These are phyloP conservation scores for Gnetum montanum DNA, from an alignment of 75 land plant species.

Conservation along the genomic window DNA sequence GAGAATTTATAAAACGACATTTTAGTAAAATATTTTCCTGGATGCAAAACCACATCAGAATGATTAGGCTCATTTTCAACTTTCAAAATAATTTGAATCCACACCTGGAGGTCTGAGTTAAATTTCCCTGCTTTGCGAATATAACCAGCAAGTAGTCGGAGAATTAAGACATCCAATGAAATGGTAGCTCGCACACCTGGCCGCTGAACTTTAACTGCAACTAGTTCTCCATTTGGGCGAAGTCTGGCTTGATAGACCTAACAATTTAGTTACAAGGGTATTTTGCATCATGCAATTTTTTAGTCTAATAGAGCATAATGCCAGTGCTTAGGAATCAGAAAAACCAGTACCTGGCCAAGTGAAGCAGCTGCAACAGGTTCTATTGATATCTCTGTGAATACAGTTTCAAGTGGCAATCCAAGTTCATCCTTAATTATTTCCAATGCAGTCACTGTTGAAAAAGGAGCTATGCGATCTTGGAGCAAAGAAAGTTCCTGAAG, in stretches of 20 bases:
- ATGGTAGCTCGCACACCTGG: slow-evolving; percentile 95
- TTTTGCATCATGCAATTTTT: too few species aligned
- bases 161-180: slow-evolving; percentile 68
- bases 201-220: slow-evolving; percentile 96
- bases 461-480: slow-evolving; percentile 90
- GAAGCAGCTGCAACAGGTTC: slow-evolving; percentile 94
- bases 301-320: not conserved
- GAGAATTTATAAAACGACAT: not conserved
- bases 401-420: slow-evolving; percentile 53
- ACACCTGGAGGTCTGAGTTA: slow-evolving; percentile 95
- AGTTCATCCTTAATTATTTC: slow-evolving; percentile 78
- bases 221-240: slow-evolving; percentile 49
- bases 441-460: slow-evolving; percentile 72
- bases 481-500: slow-evolving; percentile 75
- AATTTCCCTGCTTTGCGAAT: slow-evolving; percentile 43
- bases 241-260: slow-evolving; percentile 96
- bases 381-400: slow-evolving; percentile 86
- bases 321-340: not conserved
- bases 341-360: slow-evolving; percentile 75
- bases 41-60: too few species aligned
- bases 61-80: too few species aligned
- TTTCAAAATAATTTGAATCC: too few species aligned
- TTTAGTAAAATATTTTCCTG: not conserved
- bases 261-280: not conserved
- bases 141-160: slow-evolving; percentile 60